phyloP scores from a whole-genome alignment of 495 filamentous ascomycete genomes.

The Jackrogersella multiformis region DNA sequence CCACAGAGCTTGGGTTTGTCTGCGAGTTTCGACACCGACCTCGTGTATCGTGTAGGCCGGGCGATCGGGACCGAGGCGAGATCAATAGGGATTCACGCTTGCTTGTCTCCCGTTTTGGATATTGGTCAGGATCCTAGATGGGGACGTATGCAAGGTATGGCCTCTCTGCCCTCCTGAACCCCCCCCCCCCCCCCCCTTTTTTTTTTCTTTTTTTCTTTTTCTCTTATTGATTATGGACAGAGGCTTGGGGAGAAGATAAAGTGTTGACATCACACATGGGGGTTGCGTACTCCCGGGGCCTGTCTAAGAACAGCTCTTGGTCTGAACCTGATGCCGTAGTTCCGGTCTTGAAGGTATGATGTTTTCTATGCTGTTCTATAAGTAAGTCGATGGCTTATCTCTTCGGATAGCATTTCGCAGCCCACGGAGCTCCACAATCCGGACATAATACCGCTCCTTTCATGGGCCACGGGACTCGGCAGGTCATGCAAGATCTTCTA shows the following conservation, averaged over 20 bases:
- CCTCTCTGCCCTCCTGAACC: not conserved
- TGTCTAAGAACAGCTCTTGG: conserved; percentile 54
- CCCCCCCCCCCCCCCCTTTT: too few species aligned
- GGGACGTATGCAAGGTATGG: conserved; percentile 52
- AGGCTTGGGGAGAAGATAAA: conserved; percentile 58
- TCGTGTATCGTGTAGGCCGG: conserved; percentile 49
- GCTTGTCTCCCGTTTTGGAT: conserved; percentile 55
- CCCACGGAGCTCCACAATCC: conserved; percentile 50
- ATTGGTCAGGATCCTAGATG: conserved; percentile 54
- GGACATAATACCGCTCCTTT: conserved; percentile 54
- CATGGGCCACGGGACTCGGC: conserved; percentile 50
- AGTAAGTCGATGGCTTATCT: conserved; percentile 1
- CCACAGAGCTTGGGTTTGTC: conserved; percentile 51
- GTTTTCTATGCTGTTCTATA: not conserved
- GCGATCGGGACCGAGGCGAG: conserved; percentile 53
- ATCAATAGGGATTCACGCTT: conserved; percentile 53
- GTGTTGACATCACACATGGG: conserved; percentile 54
- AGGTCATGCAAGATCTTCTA: conserved; percentile 51
- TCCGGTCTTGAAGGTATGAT: conserved; percentile 49
- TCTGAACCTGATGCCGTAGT: conserved; percentile 50
- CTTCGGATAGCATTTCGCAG: conserved; percentile 51
- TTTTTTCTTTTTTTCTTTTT: not conserved
- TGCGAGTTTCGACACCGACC: conserved; percentile 50
- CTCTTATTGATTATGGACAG: conserved; percentile 26
- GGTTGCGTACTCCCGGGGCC: conserved; percentile 49